A percentile compares a stretch with the other conserved stretches of the same genome.
phyloP scores from a whole-genome alignment of 345 rosid genomes.

The Adansonia digitata region DNA sequence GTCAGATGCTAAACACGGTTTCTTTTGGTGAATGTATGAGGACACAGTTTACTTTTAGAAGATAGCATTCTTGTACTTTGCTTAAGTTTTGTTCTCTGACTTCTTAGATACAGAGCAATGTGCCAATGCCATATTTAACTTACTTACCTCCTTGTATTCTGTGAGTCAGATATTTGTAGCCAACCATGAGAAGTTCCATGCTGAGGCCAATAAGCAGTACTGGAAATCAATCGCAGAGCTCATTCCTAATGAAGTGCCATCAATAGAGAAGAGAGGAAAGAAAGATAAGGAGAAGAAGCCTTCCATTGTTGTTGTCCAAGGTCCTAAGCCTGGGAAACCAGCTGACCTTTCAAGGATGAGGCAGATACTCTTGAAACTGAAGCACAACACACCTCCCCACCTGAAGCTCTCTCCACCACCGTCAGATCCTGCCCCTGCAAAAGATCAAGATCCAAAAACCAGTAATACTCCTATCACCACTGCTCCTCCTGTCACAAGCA shows the following conservation, averaged over 20 bases:
- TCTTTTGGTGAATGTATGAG: too few relatives aligned
- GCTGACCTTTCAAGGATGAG: slow-evolving; percentile 76
- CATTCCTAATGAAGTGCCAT: slow-evolving; percentile 72
- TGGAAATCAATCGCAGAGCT: slow-evolving; percentile 82
- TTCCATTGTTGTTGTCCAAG: slow-evolving; percentile 46
- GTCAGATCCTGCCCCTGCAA: slow-evolving; percentile 13
- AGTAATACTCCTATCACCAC: slow-evolving; percentile 11
- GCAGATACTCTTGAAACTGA: slow-evolving; percentile 59
- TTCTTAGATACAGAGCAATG: not conserved
- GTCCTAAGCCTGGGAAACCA: slow-evolving; percentile 82
- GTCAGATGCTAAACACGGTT: too few relatives aligned
- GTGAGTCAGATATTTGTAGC: slow-evolving; percentile 40
- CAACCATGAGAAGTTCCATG: slow-evolving; percentile 53
- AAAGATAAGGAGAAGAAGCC: slow-evolving; percentile 68
- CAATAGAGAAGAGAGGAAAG: slow-evolving; percentile 60
- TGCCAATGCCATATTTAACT: not conserved
- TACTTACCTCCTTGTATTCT: slow-evolving; percentile 1
- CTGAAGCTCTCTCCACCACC: slow-evolving; percentile 47
- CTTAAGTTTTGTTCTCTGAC: not conserved
- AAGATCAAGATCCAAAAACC: slow-evolving; percentile 28
- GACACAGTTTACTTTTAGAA: too few relatives aligned
- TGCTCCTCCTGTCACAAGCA: slow-evolving; percentile 16
- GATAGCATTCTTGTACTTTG: not conserved
- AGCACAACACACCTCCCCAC: slow-evolving; percentile 66
- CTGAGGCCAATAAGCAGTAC: slow-evolving; percentile 60